These are phyloP conservation scores for Trametes sanguinea DNA, from an alignment of 768 basidiomycete species.

Conservation along the genomic window DNA sequence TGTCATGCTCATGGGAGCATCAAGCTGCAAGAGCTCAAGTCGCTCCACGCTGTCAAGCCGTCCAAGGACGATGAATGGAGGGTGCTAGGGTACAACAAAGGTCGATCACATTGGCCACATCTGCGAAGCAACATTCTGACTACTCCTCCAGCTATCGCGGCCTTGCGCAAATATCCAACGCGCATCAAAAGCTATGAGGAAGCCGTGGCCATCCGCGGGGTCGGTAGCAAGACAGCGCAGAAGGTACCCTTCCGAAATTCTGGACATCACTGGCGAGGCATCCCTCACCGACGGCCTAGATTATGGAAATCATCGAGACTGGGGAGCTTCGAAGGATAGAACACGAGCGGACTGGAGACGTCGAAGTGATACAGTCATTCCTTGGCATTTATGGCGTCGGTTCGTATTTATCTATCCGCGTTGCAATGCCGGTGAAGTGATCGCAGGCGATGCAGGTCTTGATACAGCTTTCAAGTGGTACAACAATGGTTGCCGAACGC, in stretches of 20 bases:
- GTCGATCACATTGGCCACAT: conserved; percentile 38
- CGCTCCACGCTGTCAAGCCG: conserved; percentile 62
- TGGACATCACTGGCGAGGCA: not conserved
- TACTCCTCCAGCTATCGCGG: conserved; percentile 52
- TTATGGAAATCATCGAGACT: conserved; percentile 78
- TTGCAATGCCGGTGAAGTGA: not conserved
- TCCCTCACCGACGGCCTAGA: conserved; percentile 42
- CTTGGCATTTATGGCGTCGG: conserved; percentile 88
- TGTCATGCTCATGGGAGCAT: not conserved
- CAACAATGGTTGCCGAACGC: conserved; percentile 69
- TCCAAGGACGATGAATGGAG: conserved; percentile 70
- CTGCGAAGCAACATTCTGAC: too few species aligned
- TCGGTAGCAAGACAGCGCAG: conserved; percentile 74
- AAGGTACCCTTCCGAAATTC: conserved; percentile 51
- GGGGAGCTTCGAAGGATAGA: conserved; percentile 69
- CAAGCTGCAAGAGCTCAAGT: conserved; percentile 67
- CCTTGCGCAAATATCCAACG: conserved; percentile 54
- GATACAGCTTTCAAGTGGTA: conserved; percentile 75
- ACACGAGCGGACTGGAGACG: conserved; percentile 67
- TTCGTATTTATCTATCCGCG: conserved; percentile 34
- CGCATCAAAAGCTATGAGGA: conserved; percentile 61
- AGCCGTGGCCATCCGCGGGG: conserved; percentile 58
- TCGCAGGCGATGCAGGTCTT: conserved; percentile 45
- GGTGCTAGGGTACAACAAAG: conserved; percentile 63
- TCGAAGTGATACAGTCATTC: conserved; percentile 58